Conservation (phyloP, 2,329 filamentous ascomycete genomes). For the Pseudopithomyces chartarum region DNA sequence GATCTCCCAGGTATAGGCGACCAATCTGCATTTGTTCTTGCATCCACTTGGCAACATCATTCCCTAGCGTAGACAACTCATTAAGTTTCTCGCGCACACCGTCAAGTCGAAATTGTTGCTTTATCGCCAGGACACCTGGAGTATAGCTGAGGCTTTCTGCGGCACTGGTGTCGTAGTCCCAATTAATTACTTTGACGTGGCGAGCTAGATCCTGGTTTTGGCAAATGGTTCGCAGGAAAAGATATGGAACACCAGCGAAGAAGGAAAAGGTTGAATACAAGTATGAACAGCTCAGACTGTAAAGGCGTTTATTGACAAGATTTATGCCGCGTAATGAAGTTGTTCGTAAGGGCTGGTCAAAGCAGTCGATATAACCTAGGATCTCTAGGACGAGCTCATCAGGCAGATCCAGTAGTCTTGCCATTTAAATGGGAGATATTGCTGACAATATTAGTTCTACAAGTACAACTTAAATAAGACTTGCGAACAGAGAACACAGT, state of each 20-base stretch:
- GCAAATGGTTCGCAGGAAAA: not conserved
- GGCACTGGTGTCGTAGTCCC: slow-evolving; percentile 1
- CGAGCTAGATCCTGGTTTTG: not conserved
- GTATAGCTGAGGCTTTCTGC: not conserved
- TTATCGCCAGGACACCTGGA: not conserved
- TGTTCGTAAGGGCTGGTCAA: not conserved
- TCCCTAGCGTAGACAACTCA: not conserved
- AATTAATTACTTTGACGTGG: not conserved
- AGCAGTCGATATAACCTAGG: not conserved
- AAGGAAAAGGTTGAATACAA: slow-evolving; percentile 3
- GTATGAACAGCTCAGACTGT: not conserved
- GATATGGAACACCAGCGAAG: not conserved
- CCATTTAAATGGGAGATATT: not conserved
- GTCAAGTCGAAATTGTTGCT: not conserved
- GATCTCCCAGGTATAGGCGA: not conserved
- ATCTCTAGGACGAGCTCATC: slow-evolving; percentile 2
- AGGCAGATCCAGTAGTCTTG: not conserved
- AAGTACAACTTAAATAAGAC: too few relatives aligned
- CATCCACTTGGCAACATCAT: not conserved
- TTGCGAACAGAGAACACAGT: too few relatives aligned
- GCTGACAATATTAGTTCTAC: not conserved
- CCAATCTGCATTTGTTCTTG: not conserved
- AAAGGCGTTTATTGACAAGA: not conserved
- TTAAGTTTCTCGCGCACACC: not conserved
- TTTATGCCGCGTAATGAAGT: not conserved